These are phyloP conservation scores for Wallacemonas rigidus DNA, from an alignment of 208 protist genomes.

Conservation along the genomic window DNA sequence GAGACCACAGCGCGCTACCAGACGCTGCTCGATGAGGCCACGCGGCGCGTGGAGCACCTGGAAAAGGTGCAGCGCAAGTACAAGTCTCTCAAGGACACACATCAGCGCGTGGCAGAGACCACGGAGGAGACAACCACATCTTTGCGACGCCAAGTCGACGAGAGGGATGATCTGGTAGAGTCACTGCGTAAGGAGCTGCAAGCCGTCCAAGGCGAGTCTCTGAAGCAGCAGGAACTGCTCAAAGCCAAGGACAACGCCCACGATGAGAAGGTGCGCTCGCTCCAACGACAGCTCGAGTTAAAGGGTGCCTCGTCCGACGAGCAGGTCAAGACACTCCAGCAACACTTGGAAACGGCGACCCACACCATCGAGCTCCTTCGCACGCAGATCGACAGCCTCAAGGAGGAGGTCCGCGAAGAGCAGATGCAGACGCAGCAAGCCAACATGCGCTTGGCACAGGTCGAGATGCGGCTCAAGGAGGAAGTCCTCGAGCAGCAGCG, in stretches of 20 bases:
- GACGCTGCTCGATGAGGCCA: constrained; percentile 66
- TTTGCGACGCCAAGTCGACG: constrained; percentile 7
- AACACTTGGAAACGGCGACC: constrained; percentile 53
- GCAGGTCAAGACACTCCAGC: constrained; percentile 35
- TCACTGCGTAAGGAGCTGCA: constrained; percentile 32
- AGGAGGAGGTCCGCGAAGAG: constrained; percentile 56
- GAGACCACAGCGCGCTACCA: constrained; percentile 64
- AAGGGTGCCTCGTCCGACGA: constrained; percentile 29
- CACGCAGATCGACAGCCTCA: constrained; percentile 50
- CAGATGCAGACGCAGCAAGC: constrained; percentile 48
- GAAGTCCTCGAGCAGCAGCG: constrained; percentile 48
- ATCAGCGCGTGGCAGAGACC: constrained; percentile 30
- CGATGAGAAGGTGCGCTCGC: constrained; percentile 38
- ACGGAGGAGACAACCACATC: constrained; percentile 22
- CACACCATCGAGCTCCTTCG: constrained; percentile 59
- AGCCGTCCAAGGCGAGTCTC: constrained; percentile 21
- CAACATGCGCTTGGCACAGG: constrained; percentile 45
- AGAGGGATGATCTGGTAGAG: constrained; percentile 19
- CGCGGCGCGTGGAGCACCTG: constrained; percentile 47
- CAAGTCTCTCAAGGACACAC: constrained; percentile 61
- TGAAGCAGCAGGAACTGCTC: constrained; percentile 42
- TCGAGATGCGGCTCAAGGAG: constrained; percentile 47
- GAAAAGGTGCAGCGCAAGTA: constrained; percentile 79
- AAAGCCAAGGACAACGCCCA: constrained; percentile 41
- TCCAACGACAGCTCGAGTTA: constrained; percentile 47